Evolutionary conservation across 257 asterid genomes (phyloP), one percentile per base, ranked within the genome.

Genomic region (Gentiana dahurica): DNA sequence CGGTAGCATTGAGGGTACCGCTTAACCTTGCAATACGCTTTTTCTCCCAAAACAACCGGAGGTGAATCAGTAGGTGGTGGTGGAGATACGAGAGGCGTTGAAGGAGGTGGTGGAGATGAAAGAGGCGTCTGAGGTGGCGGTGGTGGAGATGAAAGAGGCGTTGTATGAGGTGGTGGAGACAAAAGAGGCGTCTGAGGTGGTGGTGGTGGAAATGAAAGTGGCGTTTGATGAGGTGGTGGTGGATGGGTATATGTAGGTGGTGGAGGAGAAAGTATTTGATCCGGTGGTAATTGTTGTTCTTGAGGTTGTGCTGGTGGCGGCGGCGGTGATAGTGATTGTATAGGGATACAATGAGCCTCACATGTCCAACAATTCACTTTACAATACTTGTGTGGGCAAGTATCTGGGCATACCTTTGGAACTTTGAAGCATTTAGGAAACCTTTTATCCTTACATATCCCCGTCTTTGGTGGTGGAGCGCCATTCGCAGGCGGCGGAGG

Each of bases 11-110:
- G 54, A 3, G 66, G 50, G 49, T 46, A 61, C 48, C 5, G 12
- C 38, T 48, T 68, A 36, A 68, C 59, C 55, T 57, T 59, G 47
- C 75, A 73, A 7, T n/a, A 57, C 12, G 57, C 74, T 11, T 13
- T 65, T 59, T 38, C 53, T 9, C 62, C 84, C 2, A 80, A 63
- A 52, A 68, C 70, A 39, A 60, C 75, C 9, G 85, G 77, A 10
- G 84, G 61, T 8, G 62, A 54, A 59, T 53, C 11, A 34, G 71
- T 44, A 1, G 71, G 37, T 35, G 79, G 68, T 45, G 79, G 60
- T 9, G 69, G 37, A 15, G 36, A 63, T 3, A 5, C 57, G 66
- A 33, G 62, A 8, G 53, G 67, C 15, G 76, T 71, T 13, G 72
- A 58, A 4, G 71, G 59, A 8, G 71, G 69, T 2, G 79, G 68